Evolutionary conservation across 169 alveolate species (phyloP).

Genomic region (Plasmodium berghei): DNA sequence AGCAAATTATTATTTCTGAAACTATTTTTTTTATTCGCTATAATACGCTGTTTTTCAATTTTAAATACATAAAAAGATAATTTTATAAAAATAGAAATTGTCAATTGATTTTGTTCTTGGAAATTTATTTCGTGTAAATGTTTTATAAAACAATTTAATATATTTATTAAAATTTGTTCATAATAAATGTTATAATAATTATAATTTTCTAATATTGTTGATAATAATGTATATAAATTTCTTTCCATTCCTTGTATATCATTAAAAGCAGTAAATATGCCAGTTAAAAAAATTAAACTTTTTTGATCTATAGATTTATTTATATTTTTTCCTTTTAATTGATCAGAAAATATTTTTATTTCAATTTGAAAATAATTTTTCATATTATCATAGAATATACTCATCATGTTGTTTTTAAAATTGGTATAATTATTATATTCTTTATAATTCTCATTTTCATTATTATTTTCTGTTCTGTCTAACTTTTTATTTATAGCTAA

Average conservation of each 20-base stretch:
- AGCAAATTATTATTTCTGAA: background rate
- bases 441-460: background rate
- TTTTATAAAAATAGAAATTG: constrained; percentile 25
- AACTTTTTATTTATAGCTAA: background rate
- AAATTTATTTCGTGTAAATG: constrained; percentile 5
- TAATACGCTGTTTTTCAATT: constrained; percentile 14
- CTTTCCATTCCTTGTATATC: constrained; percentile 26
- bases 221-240: constrained; percentile 20
- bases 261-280: constrained; percentile 6
- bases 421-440: background rate
- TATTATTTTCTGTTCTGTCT: background rate
- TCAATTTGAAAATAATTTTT: background rate
- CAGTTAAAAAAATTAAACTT: constrained; percentile 21
- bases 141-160: constrained; percentile 30
- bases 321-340: background rate
- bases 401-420: constrained; percentile 14
- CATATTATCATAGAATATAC: background rate
- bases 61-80: constrained; percentile 14
- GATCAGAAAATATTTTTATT: background rate
- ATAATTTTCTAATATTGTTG: constrained; percentile 26
- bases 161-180: constrained; percentile 41
- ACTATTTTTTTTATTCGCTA: background rate
- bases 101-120: background rate
- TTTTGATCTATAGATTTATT: constrained; percentile 10
- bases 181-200: constrained; percentile 10